Conservation (phyloP, 805 yeast genomes). For the Candida lessepsii region DNA sequence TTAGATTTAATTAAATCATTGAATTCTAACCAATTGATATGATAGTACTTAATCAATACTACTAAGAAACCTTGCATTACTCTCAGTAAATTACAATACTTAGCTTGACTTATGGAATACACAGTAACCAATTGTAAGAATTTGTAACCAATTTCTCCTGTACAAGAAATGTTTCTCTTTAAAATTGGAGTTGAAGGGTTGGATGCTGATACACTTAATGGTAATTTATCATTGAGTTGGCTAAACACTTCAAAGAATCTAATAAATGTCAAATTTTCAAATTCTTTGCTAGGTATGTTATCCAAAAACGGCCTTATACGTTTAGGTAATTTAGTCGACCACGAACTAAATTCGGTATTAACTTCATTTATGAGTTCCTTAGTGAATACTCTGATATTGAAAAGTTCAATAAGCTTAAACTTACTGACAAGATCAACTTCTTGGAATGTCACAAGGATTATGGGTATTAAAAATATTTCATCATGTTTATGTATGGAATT, state of each 20-base stretch:
- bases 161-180: slow-evolving; percentile 23
- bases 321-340: slow-evolving; percentile 24
- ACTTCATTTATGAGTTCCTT: slow-evolving; percentile 25
- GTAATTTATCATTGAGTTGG: slow-evolving; percentile 42
- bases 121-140: slow-evolving; percentile 35
- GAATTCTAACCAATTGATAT: slow-evolving; percentile 40
- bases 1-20: slow-evolving; percentile 33
- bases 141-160: slow-evolving; percentile 29
- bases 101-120: slow-evolving; percentile 34
- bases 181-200: slow-evolving; percentile 39
- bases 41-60: slow-evolving; percentile 37
- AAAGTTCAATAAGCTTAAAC: slow-evolving; percentile 31
- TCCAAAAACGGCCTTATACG: slow-evolving; percentile 24
- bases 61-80: slow-evolving; percentile 33
- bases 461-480: slow-evolving; percentile 39
- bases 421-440: slow-evolving; percentile 24
- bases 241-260: slow-evolving; percentile 32
- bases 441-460: slow-evolving; percentile 31
- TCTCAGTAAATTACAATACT: slow-evolving; percentile 27
- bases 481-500: slow-evolving; percentile 39
- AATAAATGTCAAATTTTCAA: slow-evolving; percentile 30
- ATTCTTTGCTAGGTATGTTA: slow-evolving; percentile 28
- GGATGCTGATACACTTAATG: slow-evolving; percentile 41
- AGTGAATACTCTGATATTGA: slow-evolving; percentile 32
- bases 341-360: slow-evolving; percentile 25